Evolutionary conservation across 78 protist genomes (phyloP).

Genomic region (Creolimax fragrantissima): DNA sequence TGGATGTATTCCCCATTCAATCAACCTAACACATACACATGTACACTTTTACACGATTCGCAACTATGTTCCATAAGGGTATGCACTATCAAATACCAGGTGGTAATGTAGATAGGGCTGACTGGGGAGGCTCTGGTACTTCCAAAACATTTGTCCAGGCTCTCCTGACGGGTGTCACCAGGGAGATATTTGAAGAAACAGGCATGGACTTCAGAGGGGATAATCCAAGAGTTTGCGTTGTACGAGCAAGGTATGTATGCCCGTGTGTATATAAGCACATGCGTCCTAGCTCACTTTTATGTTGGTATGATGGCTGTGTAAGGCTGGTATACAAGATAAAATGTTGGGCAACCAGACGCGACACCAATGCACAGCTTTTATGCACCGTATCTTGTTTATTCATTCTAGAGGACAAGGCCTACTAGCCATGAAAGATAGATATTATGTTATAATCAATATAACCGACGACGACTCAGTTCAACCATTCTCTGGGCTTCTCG

Average conservation of each 20-base stretch:
- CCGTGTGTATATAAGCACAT: too few species aligned
- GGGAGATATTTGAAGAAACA: neutral
- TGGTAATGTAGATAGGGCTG: neutral
- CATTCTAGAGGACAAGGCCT: too few species aligned
- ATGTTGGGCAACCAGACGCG: too few species aligned
- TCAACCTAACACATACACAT: neutral
- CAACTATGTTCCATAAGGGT: neutral
- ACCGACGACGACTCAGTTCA: neutral
- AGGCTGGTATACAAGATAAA: too few species aligned
- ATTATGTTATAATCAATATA: neutral
- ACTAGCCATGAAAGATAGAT: neutral
- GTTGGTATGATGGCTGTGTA: too few species aligned
- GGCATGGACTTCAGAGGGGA: neutral
- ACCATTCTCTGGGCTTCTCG: neutral
- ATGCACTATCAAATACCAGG: neutral
- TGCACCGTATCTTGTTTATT: too few species aligned
- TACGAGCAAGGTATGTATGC: neutral
- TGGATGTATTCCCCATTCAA: neutral
- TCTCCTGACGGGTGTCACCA: neutral
- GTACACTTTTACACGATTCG: neutral
- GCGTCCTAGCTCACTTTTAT: too few species aligned
- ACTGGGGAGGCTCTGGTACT: neutral
- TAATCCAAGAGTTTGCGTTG: neutral
- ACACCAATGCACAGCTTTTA: too few species aligned
- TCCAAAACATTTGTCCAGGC: neutral